Evolutionary conservation across 2,329 filamentous ascomycete species (phyloP), one percentile per base, ranked within the genome.

Genomic region (Didymellaceae sp.): DNA sequence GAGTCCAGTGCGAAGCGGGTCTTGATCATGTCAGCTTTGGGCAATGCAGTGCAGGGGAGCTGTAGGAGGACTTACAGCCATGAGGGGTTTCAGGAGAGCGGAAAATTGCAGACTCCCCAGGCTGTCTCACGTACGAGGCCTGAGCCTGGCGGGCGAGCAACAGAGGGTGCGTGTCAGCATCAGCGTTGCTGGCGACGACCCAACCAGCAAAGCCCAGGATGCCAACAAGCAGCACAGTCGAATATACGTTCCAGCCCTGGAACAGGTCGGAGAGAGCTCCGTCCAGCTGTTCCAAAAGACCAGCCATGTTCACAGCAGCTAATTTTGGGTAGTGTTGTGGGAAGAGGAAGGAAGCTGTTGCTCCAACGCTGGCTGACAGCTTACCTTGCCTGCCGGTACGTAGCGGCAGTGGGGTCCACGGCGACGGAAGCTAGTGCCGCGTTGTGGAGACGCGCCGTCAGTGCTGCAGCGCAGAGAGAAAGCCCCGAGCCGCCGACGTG

Each of bases 141-240:
- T 86, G 81, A 2, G 91, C 85, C 78, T 97, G 94, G 45, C 93
- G 85, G 46, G 90, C 89, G 21, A 99, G 86, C 38, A 97, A 83
- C 74, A 96, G 86, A 25, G 94, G 93, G 74, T 97, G 94, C 5
- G 89, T 88, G 77, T 99, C 94, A 5, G 94, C 89, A 44, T 97
- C 93, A 53, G 85, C 83, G 41, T 84, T 82, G 54, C 85, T 85
- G 64, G 89, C 78, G 58, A 95, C 76, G 34, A 86, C 83, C 74
- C 90, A 91, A 49, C 86, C 81, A 48, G 93, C 74, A 65, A 91
- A 82, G 45, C 81, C 78, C 54, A 87, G 77, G 33, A 97, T 78
- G 53, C 83, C 67, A 18, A 87, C 82, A 35, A 85, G 81, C 57
- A 99, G 80, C 32, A 85, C 67, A 3, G 89, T 94, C 22, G 90